Conservation (phyloP, 345 rosid species). For the Corchorus capsularis region DNA sequence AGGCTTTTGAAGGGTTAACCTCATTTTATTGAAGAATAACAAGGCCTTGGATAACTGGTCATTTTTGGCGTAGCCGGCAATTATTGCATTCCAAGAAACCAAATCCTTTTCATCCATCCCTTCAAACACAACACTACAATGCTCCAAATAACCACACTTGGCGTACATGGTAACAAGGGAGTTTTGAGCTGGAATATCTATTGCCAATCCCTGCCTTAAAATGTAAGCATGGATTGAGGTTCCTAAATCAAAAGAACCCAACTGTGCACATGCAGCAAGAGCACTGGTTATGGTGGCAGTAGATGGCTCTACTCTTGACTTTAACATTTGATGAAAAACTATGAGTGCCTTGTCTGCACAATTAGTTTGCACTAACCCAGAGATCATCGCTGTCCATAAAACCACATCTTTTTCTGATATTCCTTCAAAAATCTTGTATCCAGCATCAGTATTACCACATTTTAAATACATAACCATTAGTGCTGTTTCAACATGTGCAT, state of each 20-base stretch:
- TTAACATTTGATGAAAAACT: constrained; percentile 54
- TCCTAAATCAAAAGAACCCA: constrained; percentile 56
- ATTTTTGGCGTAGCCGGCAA: constrained; percentile 66
- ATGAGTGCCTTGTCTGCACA: constrained; percentile 52
- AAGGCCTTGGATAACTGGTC: constrained; percentile 53
- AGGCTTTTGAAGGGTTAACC: constrained; percentile 40
- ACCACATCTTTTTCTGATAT: constrained; percentile 55
- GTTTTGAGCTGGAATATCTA: constrained; percentile 60
- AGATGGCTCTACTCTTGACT: constrained; percentile 51
- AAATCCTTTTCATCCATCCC: constrained; percentile 52
- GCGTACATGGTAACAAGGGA: constrained; percentile 76
- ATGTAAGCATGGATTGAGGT: constrained; percentile 63
- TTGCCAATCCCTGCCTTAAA: constrained; percentile 44
- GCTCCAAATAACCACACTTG: constrained; percentile 53
- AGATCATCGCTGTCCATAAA: constrained; percentile 77
- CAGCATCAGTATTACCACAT: constrained; percentile 48
- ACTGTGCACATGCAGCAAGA: constrained; percentile 70
- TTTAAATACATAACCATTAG: constrained; percentile 70
- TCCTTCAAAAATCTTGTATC: constrained; percentile 44
- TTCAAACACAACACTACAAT: constrained; percentile 56
- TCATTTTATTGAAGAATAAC: constrained; percentile 52
- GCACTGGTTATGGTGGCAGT: constrained; percentile 56
- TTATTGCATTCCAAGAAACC: constrained; percentile 85
- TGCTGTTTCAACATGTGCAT: constrained; percentile 59
- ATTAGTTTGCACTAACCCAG: constrained; percentile 75